Base-by-base conservation (phyloP, 2,329 filamentous ascomycete species). In the Trichophaea hybrida region DNA sequence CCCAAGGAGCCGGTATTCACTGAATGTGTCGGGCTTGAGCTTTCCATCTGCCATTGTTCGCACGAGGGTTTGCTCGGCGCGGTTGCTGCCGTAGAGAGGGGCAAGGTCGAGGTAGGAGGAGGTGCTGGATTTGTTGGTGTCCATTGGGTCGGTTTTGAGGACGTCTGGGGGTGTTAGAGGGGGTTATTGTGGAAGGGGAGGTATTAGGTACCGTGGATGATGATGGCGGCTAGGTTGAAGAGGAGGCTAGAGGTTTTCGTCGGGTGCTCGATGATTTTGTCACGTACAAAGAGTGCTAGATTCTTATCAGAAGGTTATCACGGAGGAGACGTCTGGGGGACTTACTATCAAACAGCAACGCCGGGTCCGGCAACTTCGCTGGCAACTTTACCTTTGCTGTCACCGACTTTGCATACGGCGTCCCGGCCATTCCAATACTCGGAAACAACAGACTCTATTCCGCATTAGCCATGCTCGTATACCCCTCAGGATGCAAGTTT, bases 141-240 rank as follows among this genome's bases (percentile, higher is more conserved):
- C 64, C 87, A 79, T 6, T 71, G 70, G 57, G 24, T 24, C 24
- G 24, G 24, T 24, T 24, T 24, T 24, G 24, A 24, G 24, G 24
- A 24, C 24, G 78, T 74, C 67, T 86, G 82, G 8, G 83, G 87
- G 75, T 81, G 84, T 24, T 24, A 24, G 24, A 24, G 24, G 24
- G 24, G 24, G 24, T 24, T 24, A 8, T 10, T 12, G 8, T 8
- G 24, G 24, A 24, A 24, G 24, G 48, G 51, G 13, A 6, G 31
- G 13, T 17, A 70, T 65, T 77, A 65, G 73, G 61, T 66, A 81
- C 80, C 84, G 64, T 87, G 85, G 59, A 86, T 88, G 62, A 88
- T 81, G 58, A 88, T 79, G 8, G 82, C 84, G 0, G 84, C 84
- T 80, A 81, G 84, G 69, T 86, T 84, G 76, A 84, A 87, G 52